Conservation (phyloP, 73 alveolate genomes). For the Tetrahymena elliotti region DNA sequence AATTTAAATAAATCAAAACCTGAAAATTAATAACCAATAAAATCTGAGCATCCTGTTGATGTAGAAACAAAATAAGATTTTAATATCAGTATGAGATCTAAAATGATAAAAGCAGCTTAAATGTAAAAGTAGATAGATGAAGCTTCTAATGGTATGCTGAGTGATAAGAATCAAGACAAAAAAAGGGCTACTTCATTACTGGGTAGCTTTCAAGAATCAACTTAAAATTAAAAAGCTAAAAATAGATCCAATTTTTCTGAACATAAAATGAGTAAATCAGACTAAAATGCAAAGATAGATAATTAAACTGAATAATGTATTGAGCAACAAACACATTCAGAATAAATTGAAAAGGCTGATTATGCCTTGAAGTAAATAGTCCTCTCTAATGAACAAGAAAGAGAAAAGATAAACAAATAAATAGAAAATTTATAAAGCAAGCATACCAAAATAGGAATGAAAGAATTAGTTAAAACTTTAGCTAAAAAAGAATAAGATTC, state of each 20-base stretch:
- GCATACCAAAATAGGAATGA: background rate
- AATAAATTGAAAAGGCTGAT: background rate
- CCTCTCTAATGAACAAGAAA: background rate
- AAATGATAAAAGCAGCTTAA: background rate
- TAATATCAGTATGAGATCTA: background rate
- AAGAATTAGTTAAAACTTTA: background rate
- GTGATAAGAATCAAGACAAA: background rate
- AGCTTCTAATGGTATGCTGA: background rate
- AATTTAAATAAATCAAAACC: background rate
- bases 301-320: no score
- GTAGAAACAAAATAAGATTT: background rate
- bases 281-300: no score
- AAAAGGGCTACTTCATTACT: background rate
- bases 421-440: background rate
- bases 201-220: background rate
- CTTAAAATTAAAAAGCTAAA: no score
- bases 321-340: background rate
- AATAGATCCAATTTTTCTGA: background rate
- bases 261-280: background rate
- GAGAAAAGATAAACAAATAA: background rate
- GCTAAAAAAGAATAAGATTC: background rate
- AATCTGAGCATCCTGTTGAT: background rate
- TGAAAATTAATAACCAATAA: background rate
- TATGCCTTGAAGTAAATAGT: background rate
- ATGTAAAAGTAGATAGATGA: background rate